These are phyloP conservation scores for Amoebophrya sp. DNA, from an alignment of 169 alveolate genomes.

Conservation along the genomic window DNA sequence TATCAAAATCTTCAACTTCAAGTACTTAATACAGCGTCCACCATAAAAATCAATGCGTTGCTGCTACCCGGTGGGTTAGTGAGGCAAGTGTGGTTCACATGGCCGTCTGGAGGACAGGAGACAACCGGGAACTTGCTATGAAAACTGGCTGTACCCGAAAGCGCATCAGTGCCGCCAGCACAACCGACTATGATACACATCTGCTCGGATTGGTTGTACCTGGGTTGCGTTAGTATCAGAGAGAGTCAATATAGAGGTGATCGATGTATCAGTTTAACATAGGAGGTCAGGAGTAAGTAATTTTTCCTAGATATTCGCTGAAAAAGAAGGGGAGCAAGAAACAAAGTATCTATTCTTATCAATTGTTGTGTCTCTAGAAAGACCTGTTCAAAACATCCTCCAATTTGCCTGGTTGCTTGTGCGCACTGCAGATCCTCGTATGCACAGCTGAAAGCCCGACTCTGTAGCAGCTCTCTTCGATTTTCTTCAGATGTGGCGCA, in stretches of 20 bases:
- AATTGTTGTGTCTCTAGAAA: too few relatives aligned
- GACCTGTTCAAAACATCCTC: neutral
- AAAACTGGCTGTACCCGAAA: conserved; percentile 35
- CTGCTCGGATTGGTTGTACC: conserved; percentile 26
- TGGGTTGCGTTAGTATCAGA: neutral
- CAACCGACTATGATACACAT: conserved; percentile 31
- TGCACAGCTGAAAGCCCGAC: conserved; percentile 29
- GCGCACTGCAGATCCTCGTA: conserved; percentile 39
- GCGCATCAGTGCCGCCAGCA: conserved; percentile 47
- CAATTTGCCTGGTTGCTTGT: conserved; percentile 40
- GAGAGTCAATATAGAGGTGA: neutral
- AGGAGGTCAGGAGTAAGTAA: neutral
- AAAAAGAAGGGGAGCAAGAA: neutral
- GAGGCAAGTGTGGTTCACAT: conserved; percentile 31
- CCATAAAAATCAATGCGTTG: conserved; percentile 21
- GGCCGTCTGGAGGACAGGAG: conserved; percentile 46
- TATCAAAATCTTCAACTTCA: too few relatives aligned
- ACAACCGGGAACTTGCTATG: conserved; percentile 38
- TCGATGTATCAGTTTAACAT: neutral
- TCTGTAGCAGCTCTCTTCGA: conserved; percentile 6
- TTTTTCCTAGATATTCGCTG: neutral
- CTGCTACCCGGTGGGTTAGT: conserved; percentile 40
- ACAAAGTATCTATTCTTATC: neutral
- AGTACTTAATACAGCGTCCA: conserved; percentile 30
- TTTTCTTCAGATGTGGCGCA: conserved; percentile 30